phyloP scores from a whole-genome alignment of 805 yeast species.

The Spathaspora sp. region DNA sequence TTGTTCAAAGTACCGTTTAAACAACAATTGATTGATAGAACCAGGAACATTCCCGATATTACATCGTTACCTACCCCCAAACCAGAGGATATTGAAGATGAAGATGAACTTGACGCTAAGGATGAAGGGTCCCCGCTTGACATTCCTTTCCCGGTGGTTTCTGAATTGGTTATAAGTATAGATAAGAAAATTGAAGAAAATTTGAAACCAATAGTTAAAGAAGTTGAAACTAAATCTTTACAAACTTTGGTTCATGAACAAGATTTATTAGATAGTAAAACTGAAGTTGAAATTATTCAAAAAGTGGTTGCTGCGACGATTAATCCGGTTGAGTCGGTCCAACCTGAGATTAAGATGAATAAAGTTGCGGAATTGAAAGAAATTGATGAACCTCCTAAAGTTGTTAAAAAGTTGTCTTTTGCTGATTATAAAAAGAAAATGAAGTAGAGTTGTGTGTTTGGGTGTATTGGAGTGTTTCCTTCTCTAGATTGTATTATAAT shows the following conservation, averaged over 20 bases:
- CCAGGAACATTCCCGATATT: conserved; percentile 10
- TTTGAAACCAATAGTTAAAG: conserved; percentile 18
- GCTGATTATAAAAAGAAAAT: conserved; percentile 70
- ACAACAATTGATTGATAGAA: conserved; percentile 18
- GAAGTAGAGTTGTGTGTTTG: conserved; percentile 11
- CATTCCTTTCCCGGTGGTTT: conserved; percentile 19
- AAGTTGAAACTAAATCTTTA: conserved; percentile 11
- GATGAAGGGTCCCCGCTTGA: background rate
- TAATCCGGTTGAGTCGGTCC: background rate
- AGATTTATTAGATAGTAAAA: background rate
- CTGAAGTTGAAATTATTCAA: background rate
- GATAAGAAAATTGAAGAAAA: conserved; percentile 17
- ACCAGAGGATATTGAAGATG: conserved; percentile 2
- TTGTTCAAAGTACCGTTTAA: conserved; percentile 22
- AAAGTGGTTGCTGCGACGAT: conserved; percentile 1
- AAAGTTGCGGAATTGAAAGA: conserved; percentile 6
- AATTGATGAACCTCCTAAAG: conserved; percentile 5
- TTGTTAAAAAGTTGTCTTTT: conserved; percentile 54
- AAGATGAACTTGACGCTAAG: background rate
- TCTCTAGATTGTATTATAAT: background rate
- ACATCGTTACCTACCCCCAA: background rate
- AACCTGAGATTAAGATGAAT: conserved; percentile 2
- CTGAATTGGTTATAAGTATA: conserved; percentile 21
- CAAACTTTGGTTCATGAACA: background rate
- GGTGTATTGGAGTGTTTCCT: background rate